Conservation (phyloP, 1,284 basidiomycete genomes). For the Serendipita sp. region DNA sequence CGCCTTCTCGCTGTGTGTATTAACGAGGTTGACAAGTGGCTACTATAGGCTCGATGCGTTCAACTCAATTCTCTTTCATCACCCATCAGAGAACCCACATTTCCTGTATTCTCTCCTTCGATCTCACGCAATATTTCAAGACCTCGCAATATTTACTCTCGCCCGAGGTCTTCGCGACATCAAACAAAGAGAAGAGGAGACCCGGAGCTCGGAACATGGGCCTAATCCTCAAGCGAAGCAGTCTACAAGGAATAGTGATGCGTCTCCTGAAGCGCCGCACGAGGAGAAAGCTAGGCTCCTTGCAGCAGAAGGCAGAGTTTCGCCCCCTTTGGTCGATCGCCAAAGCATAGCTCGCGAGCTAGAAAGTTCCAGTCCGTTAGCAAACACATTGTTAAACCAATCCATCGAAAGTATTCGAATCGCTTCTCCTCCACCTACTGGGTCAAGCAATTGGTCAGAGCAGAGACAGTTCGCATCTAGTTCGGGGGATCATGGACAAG, state of each 20-base stretch:
- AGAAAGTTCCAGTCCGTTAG: background rate
- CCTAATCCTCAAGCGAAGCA: background rate
- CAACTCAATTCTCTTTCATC: slow-evolving; percentile 40
- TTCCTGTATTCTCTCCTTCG: slow-evolving; percentile 76
- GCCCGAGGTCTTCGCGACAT: slow-evolving; percentile 73
- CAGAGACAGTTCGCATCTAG: background rate
- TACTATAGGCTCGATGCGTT: slow-evolving; percentile 60
- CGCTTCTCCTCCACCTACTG: slow-evolving; percentile 5
- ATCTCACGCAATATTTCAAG: slow-evolving; percentile 70
- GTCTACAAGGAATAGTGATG: slow-evolving; percentile 15
- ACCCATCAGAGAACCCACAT: slow-evolving; percentile 68
- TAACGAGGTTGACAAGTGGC: slow-evolving; percentile 9
- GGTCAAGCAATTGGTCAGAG: background rate
- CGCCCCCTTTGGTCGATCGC: slow-evolving; percentile 11
- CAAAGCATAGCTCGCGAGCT: background rate
- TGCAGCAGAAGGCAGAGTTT: slow-evolving; percentile 27
- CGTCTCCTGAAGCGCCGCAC: slow-evolving; percentile 27
- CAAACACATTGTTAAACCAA: slow-evolving; percentile 7
- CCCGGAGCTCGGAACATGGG: slow-evolving; percentile 27
- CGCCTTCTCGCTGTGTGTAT: slow-evolving; percentile 14
- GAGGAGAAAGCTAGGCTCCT: slow-evolving; percentile 51
- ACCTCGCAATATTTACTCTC: slow-evolving; percentile 79
- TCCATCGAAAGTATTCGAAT: background rate
- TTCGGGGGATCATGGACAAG: slow-evolving; percentile 16
- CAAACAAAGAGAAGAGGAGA: slow-evolving; percentile 43